These are phyloP conservation scores for Alnus rubra DNA, from an alignment of 306 rosid genomes.

Conservation along the genomic window DNA sequence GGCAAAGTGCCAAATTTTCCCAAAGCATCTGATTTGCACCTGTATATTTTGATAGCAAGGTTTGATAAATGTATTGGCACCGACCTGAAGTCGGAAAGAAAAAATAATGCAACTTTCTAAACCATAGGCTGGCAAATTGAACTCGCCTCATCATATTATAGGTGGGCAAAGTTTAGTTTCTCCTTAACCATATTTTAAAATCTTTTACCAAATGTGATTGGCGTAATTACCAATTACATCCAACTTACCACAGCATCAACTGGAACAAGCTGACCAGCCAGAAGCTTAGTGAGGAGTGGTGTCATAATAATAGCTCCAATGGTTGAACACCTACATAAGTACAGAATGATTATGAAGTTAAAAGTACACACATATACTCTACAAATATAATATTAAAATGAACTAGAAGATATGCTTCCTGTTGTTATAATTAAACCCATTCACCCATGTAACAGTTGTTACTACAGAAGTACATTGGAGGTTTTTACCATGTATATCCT, in stretches of 20 bases:
- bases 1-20: background rate
- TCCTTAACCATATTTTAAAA: background rate
- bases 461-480: background rate
- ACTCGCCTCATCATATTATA: background rate
- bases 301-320: constrained; percentile 93
- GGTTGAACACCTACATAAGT: constrained; percentile 73
- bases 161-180: background rate
- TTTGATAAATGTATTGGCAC: background rate
- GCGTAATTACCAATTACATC: constrained; percentile 1
- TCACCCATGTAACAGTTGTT: background rate
- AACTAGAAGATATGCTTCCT: background rate
- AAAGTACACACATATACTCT: constrained; percentile 10
- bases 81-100: background rate
- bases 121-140: background rate
- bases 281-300: constrained; percentile 89
- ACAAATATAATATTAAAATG: constrained; percentile 7
- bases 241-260: constrained; percentile 92
- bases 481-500: background rate
- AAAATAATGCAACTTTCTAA: background rate
- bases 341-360: constrained; percentile 14
- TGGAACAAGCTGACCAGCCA: constrained; percentile 94
- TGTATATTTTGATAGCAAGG: background rate
- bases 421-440: background rate
- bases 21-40: background rate
- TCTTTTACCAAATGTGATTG: background rate